Evolutionary conservation across 169 alveolate genomes (phyloP).

Genomic region (Pseudocohnilembus persalinus): DNA sequence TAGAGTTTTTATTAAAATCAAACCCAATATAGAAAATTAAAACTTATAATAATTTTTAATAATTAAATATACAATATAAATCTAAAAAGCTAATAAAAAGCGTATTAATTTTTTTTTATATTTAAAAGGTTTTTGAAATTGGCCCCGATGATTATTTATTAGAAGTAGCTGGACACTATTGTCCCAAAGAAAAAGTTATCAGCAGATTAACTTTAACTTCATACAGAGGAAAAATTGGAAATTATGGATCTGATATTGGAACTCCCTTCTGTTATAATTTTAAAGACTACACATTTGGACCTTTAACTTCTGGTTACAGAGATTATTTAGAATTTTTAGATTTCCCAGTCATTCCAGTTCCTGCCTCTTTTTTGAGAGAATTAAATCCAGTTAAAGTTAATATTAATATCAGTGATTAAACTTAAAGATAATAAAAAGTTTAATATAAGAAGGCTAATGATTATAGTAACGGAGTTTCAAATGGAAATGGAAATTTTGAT

Average conservation of each 20-base stretch:
- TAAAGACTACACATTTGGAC: conserved; percentile 22
- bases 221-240: conserved; percentile 22
- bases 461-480: too few relatives aligned
- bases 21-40: too few relatives aligned
- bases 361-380: conserved; percentile 15
- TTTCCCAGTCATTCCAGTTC: conserved; percentile 4
- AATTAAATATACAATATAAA: too few relatives aligned
- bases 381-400: conserved; percentile 16
- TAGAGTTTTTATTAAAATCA: too few relatives aligned
- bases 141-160: conserved; percentile 31
- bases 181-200: neutral
- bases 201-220: conserved; percentile 1
- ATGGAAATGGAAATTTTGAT: too few relatives aligned
- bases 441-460: too few relatives aligned
- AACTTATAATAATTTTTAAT: too few relatives aligned
- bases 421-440: neutral
- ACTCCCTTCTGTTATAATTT: conserved; percentile 7
- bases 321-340: conserved; percentile 14
- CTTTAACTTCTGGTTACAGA: conserved; percentile 13
- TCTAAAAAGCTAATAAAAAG: too few relatives aligned
- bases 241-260: conserved; percentile 14
- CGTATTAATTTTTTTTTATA: too few relatives aligned
- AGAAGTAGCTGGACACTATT: conserved; percentile 9
- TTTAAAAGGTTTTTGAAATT: conserved; percentile 8
- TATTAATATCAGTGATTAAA: conserved; percentile 16